Evolutionary conservation across 2,329 filamentous ascomycete genomes (phyloP).

Genomic region (Colletotrichum tofieldiae): DNA sequence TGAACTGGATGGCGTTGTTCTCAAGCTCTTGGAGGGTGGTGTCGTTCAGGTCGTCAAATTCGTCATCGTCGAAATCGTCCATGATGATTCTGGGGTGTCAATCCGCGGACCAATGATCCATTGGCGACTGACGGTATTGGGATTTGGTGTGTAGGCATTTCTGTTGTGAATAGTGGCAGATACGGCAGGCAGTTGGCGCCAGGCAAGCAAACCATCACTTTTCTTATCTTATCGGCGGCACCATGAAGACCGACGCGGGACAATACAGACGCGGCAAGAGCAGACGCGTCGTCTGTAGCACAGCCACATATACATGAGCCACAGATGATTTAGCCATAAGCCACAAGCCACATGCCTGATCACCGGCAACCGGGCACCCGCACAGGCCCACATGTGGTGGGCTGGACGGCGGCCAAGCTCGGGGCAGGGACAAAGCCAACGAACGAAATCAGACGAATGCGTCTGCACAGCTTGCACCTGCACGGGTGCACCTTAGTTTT

Average conservation of each 20-base stretch:
- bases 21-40: constrained; percentile 75
- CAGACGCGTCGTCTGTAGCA: constrained; percentile 1
- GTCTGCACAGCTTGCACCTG: background rate
- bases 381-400: background rate
- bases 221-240: constrained; percentile 33
- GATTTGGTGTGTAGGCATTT: background rate
- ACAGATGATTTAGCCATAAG: background rate
- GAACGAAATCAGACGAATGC: background rate
- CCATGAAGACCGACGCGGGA: background rate
- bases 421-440: background rate
- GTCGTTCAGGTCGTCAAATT: constrained; percentile 73
- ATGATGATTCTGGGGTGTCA: constrained; percentile 48
- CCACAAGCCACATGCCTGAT: background rate
- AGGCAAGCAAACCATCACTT: background rate
- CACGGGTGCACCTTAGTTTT: background rate
- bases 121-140: background rate
- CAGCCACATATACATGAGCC: background rate
- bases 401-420: background rate
- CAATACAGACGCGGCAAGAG: constrained; percentile 14
- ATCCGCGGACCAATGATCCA: constrained; percentile 1
- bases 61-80: constrained; percentile 77
- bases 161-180: constrained; percentile 35
- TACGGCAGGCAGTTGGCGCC: background rate
- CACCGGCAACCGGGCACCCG: too few relatives aligned
- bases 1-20: constrained; percentile 74